Evolutionary conservation across 2,329 filamentous ascomycete genomes (phyloP).

Genomic region (Hymenoscyphus infarciens): DNA sequence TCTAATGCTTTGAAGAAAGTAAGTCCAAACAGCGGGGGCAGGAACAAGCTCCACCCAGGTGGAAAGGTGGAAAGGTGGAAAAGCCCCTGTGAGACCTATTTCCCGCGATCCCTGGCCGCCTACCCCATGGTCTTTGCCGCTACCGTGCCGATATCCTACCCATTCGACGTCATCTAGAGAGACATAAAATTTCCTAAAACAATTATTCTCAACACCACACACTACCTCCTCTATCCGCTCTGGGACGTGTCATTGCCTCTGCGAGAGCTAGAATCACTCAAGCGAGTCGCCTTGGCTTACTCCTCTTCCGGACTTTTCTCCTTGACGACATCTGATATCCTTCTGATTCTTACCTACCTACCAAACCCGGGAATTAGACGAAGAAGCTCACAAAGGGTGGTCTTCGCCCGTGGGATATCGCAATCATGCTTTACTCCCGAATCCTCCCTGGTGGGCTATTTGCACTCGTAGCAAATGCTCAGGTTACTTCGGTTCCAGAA

Average conservation of each 20-base stretch:
- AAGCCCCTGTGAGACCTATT: not conserved
- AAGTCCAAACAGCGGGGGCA: not conserved
- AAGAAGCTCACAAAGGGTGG: not conserved
- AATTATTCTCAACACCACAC: not conserved
- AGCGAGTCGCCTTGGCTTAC: not conserved
- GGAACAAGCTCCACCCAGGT: not conserved
- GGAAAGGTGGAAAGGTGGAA: no score
- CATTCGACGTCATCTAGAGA: not conserved
- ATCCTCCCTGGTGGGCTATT: conserved; percentile 31
- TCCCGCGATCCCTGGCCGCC: not conserved
- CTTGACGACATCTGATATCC: not conserved
- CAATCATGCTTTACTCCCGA: conserved; percentile 26
- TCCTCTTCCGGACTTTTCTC: not conserved
- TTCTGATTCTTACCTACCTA: not conserved
- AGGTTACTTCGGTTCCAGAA: conserved; percentile 12
- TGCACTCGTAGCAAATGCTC: conserved; percentile 29
- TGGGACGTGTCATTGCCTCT: not conserved
- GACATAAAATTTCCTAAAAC: conserved; percentile 1
- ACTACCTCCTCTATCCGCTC: not conserved
- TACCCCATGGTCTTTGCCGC: not conserved
- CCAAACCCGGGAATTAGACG: not conserved
- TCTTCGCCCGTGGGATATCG: not conserved
- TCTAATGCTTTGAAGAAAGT: not conserved
- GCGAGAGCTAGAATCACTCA: not conserved
- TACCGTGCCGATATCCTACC: not conserved